Conservation (phyloP, 2,329 filamentous ascomycete species). For the Zymoseptoria crescenta region DNA sequence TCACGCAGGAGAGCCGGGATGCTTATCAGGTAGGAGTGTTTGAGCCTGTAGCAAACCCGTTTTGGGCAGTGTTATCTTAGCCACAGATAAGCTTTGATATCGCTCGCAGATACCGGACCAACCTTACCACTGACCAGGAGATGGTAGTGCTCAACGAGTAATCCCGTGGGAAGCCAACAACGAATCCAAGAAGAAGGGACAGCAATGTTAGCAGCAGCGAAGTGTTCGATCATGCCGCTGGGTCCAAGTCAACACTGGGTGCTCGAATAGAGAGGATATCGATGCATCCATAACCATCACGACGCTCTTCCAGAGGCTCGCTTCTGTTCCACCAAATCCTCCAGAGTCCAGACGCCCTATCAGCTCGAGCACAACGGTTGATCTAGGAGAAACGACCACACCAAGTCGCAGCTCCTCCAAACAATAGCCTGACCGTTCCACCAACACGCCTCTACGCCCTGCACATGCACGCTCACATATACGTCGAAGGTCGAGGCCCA, state of each 20-base stretch:
- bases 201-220: neutral
- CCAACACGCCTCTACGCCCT: neutral
- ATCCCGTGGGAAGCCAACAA: neutral
- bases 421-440: neutral
- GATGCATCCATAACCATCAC: neutral
- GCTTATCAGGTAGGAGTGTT: neutral
- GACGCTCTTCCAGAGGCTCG: neutral
- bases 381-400: neutral
- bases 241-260: neutral
- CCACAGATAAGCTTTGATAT: neutral
- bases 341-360: neutral
- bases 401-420: neutral
- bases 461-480: neutral
- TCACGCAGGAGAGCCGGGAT: neutral
- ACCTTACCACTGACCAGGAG: neutral
- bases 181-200: neutral
- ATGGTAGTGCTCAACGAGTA: neutral
- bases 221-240: neutral
- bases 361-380: neutral
- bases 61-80: conserved; percentile 1
- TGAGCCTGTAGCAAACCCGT: neutral
- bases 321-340: neutral
- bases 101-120: neutral
- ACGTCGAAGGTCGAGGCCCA: neutral
- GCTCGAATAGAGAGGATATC: neutral